Evolutionary conservation across 371 early-diverging fungal genomes (phyloP).

Genomic region (Rhizomucor pusillus): DNA sequence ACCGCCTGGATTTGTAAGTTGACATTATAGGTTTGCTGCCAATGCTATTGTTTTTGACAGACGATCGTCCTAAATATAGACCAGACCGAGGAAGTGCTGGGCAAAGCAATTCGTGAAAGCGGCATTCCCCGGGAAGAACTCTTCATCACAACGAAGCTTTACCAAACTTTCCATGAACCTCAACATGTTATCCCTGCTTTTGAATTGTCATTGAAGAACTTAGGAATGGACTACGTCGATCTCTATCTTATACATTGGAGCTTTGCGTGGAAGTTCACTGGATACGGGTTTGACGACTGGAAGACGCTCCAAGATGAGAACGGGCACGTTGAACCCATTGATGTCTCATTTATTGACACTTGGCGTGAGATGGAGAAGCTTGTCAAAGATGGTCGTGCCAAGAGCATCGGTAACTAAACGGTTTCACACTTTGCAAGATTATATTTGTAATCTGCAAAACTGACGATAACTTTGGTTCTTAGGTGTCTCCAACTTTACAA

Average conservation of each 20-base stretch:
- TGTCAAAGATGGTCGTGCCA: constrained; percentile 53
- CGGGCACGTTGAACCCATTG: constrained; percentile 27
- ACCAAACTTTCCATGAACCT: constrained; percentile 71
- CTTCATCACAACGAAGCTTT: constrained; percentile 69
- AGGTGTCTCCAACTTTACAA: constrained; percentile 62
- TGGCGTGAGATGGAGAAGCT: constrained; percentile 81
- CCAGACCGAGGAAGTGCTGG: constrained; percentile 71
- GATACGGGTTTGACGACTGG: constrained; percentile 27
- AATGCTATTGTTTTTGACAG: not conserved
- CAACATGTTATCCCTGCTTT: constrained; percentile 48
- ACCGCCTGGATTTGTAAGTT: constrained; percentile 44
- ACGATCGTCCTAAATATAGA: constrained; percentile 14
- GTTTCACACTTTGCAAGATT: not conserved
- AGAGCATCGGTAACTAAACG: constrained; percentile 46
- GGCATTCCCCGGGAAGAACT: constrained; percentile 60
- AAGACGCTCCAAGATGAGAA: constrained; percentile 15
- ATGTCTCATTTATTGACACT: constrained; percentile 57
- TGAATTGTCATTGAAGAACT: constrained; percentile 62
- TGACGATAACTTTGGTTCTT: no score
- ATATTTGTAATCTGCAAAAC: not conserved
- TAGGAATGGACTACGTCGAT: constrained; percentile 85
- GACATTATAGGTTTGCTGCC: not conserved
- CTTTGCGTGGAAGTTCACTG: constrained; percentile 31
- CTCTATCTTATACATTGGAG: constrained; percentile 77
- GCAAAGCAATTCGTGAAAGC: constrained; percentile 57